These are phyloP conservation scores for Paramecium bursaria DNA, from an alignment of 73 alveolate species.

Conservation along the genomic window DNA sequence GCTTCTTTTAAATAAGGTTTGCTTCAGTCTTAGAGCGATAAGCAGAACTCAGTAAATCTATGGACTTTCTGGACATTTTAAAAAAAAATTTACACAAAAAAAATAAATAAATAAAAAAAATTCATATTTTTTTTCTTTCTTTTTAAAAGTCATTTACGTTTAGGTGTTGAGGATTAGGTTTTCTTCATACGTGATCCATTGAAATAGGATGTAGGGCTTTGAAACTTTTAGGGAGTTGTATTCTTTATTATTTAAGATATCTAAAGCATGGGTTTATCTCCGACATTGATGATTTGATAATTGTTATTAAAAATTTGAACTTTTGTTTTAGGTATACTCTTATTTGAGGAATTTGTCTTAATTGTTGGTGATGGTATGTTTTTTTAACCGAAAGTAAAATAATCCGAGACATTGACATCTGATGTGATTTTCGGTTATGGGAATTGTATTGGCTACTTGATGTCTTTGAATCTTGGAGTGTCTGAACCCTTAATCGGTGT, in stretches of 20 bases:
- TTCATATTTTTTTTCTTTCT: neutral
- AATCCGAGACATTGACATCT: neutral
- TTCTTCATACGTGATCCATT: neutral
- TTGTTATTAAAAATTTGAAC: conserved; percentile 41
- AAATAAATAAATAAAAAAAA: neutral
- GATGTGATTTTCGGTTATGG: neutral
- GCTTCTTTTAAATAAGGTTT: neutral
- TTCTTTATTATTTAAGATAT: conserved; percentile 4
- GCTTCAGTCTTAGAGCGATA: neutral
- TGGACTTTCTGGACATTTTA: no score
- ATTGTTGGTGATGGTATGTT: no score
- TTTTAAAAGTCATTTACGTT: no score
- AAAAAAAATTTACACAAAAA: no score
- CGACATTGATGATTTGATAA: conserved; percentile 29
- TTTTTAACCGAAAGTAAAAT: conserved; percentile 25
- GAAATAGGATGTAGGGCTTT: neutral
- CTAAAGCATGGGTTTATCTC: no score
- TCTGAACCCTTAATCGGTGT: neutral
- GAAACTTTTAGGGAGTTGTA: neutral
- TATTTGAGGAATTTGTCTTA: no score
- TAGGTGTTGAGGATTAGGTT: neutral
- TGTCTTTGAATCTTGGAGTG: conserved; percentile 24
- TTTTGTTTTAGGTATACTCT: no score
- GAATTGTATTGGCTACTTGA: neutral
- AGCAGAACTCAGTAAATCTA: conserved; percentile 10